Conservation (phyloP, 2,329 filamentous ascomycete genomes). For the Sporothrix euskadiensis region DNA sequence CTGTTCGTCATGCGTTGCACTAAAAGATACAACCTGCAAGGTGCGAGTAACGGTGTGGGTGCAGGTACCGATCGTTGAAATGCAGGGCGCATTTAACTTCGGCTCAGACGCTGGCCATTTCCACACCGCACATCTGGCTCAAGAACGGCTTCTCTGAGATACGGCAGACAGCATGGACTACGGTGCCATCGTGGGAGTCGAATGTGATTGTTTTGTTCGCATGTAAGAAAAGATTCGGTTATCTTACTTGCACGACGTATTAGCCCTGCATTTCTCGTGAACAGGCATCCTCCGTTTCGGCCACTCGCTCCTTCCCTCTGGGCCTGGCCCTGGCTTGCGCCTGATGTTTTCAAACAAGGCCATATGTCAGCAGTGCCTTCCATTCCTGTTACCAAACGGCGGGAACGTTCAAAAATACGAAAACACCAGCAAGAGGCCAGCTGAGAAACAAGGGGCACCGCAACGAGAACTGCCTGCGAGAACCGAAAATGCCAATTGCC, state of each 20-base stretch:
- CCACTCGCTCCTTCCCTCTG: constrained; percentile 9
- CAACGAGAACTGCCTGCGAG: not conserved
- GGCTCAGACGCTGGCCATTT: not conserved
- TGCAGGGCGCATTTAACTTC: not conserved
- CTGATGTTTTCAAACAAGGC: constrained; percentile 3
- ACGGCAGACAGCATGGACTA: not conserved
- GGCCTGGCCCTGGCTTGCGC: not conserved
- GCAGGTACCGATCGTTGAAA: not conserved
- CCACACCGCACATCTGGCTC: not conserved
- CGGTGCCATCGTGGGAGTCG: not conserved
- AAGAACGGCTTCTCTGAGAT: not conserved
- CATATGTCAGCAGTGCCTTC: constrained; percentile 5
- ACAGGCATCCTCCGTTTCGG: constrained; percentile 2
- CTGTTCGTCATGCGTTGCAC: not conserved
- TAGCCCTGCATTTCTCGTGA: constrained; percentile 4
- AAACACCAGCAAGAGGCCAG: not conserved
- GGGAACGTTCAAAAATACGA: not conserved
- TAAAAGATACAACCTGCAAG: not conserved
- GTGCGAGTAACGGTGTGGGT: not conserved
- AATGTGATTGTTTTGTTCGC: not conserved
- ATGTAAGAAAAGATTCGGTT: not conserved
- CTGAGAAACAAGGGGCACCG: not conserved
- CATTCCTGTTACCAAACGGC: not conserved
- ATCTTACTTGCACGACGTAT: not conserved
- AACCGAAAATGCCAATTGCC: not conserved